These are phyloP conservation scores for Bacidia gigantensis DNA, from an alignment of 495 filamentous ascomycete species.

Conservation along the genomic window DNA sequence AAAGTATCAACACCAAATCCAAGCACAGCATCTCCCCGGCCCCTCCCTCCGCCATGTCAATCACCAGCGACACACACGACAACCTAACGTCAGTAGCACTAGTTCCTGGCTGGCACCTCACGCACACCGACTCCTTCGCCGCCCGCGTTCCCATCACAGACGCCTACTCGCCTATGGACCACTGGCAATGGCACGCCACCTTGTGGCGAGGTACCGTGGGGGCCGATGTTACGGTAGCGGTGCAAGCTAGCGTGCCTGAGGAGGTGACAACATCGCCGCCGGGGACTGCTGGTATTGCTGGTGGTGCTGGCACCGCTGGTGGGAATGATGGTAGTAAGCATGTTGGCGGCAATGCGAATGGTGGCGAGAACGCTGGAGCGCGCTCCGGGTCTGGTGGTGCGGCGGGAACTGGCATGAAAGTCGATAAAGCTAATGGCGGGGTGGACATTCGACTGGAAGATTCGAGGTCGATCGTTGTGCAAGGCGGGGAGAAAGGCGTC, in stretches of 20 bases:
- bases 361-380: neutral
- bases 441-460: constrained; percentile 42
- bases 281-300: constrained; percentile 3
- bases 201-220: constrained; percentile 82
- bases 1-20: neutral
- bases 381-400: constrained; percentile 26
- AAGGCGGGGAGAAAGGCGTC: constrained; percentile 19
- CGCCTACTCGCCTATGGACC: constrained; percentile 66
- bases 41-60: constrained; percentile 26
- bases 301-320: constrained; percentile 11
- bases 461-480: constrained; percentile 43
- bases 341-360: neutral
- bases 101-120: constrained; percentile 63
- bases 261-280: neutral
- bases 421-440: too few relatives aligned
- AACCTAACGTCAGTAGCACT: too few relatives aligned
- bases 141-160: constrained; percentile 59
- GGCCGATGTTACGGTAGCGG: constrained; percentile 73
- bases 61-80: neutral
- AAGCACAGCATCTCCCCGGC: neutral
- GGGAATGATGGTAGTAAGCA: constrained; percentile 17
- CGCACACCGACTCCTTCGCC: constrained; percentile 60
- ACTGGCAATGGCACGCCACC: constrained; percentile 98
- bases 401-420: too few relatives aligned
- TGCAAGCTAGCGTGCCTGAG: constrained; percentile 21